A percentile compares a stretch with the other conserved stretches of the same genome.
Evolutionary conservation across 1,139 yeast genomes (phyloP).

Genomic region (Taphrina flavorubra): DNA sequence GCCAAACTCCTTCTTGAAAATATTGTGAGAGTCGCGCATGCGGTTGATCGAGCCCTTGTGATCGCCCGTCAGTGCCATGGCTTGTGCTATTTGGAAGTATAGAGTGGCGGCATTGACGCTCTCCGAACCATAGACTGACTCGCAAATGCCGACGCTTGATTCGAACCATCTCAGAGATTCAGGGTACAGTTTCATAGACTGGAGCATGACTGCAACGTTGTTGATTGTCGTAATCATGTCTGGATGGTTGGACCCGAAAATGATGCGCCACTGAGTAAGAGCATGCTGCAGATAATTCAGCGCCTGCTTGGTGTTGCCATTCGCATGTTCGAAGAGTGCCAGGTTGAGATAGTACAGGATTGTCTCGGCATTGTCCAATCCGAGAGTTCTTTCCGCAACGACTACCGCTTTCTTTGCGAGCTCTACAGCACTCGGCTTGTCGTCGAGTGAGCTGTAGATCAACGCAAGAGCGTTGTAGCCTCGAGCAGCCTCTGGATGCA

Average conservation of each 20-base stretch:
- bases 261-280: constrained; percentile 61
- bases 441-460: constrained; percentile 67
- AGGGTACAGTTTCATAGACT: constrained; percentile 58
- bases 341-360: constrained; percentile 74
- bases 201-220: constrained; percentile 67
- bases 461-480: constrained; percentile 71
- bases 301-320: constrained; percentile 66
- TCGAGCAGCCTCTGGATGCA: constrained; percentile 79
- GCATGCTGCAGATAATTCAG: constrained; percentile 69
- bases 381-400: constrained; percentile 78
- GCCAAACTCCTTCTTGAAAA: constrained; percentile 65
- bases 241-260: constrained; percentile 68
- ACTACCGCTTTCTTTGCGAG: constrained; percentile 73
- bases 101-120: constrained; percentile 66
- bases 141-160: constrained; percentile 59
- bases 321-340: constrained; percentile 71
- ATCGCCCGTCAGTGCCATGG: constrained; percentile 62
- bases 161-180: constrained; percentile 61
- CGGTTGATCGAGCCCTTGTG: constrained; percentile 62
- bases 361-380: constrained; percentile 80
- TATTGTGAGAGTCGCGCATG: constrained; percentile 60
- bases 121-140: constrained; percentile 60
- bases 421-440: constrained; percentile 66
- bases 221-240: constrained; percentile 69
- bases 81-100: constrained; percentile 70